Base-by-base conservation (phyloP, 2,329 filamentous ascomycete species). In the Chrysoporthe austroafricana region DNA sequence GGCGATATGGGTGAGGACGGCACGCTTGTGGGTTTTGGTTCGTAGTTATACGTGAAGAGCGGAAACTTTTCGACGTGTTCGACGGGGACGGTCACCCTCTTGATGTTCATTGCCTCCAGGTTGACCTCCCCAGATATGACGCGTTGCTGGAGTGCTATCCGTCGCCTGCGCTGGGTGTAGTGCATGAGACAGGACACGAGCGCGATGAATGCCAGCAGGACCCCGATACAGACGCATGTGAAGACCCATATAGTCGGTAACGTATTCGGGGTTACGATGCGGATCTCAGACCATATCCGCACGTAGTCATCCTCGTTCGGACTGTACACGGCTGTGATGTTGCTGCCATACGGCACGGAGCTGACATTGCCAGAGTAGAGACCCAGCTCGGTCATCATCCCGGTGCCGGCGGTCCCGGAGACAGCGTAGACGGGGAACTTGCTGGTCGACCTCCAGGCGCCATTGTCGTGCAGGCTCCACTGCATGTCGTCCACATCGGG, bases 211-310 rank as follows among this genome's bases (percentile, higher is more conserved):
- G 84, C 76, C 1, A 94, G 77, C 1, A 97, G 81, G 1, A 94
- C 86, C 3, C 86, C 93, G 16, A 94, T 80, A 56, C 96, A 90
- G 63, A 88, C 85, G 36, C 90, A 78, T 21, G 90, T 80, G 73
- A 96, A 96, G 0, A 92, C 87, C 95, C 95, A 98, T 1, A 97
- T 83, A 14, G 87, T 89, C 0, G 93, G 91, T 8, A 94, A 81
- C 26, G 82, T 79, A 7, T 81, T 79, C 1, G 81, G 76, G 46
- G 81, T 81, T 21, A 80, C 75, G 60, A 88, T 78, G 2, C 77
- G 77, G 48, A 90, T 81, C 73, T 85, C 81, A 62, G 83, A 87
- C 83, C 82, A 90, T 68, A 90, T 82, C 7, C 88, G 83, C 42
- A 89, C 83, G 73, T 87, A 90, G 71, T 89, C 86, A 62, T 82